Conservation (phyloP, 352 stramenopile genomes). For the Phytopythium mirpurense region DNA sequence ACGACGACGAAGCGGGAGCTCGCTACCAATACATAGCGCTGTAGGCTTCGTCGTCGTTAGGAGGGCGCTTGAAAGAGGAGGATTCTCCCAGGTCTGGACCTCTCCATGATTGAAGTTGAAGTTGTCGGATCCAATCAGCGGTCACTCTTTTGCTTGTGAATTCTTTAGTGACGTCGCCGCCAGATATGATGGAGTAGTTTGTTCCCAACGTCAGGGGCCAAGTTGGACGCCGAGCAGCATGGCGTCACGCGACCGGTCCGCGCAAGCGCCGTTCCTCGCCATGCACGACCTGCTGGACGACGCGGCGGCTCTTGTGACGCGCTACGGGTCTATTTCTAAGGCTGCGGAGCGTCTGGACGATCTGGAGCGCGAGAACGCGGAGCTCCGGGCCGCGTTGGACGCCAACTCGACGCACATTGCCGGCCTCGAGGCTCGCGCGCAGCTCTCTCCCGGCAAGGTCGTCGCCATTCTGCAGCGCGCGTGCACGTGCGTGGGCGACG, state of each 20-base stretch:
- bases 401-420: not conserved
- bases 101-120: no score
- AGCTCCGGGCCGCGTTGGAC: not conserved
- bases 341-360: not conserved
- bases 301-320: not conserved
- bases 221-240: not conserved
- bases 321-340: not conserved
- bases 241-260: not conserved
- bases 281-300: constrained; percentile 2
- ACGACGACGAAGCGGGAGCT: no score
- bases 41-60: no score
- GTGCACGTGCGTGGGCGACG: constrained; percentile 1
- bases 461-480: not conserved
- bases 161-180: no score
- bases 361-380: constrained; percentile 2
- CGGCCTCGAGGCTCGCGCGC: not conserved
- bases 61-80: no score
- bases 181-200: no score
- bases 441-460: not conserved
- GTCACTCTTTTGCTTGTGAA: no score
- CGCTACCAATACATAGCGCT: no score
- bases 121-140: no score
- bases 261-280: not conserved
- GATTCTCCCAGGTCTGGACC: no score
- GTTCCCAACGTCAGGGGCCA: no score